Base-by-base conservation (phyloP, 139 green algal species). In the Auxenochlorella pyrenoidosa region DNA sequence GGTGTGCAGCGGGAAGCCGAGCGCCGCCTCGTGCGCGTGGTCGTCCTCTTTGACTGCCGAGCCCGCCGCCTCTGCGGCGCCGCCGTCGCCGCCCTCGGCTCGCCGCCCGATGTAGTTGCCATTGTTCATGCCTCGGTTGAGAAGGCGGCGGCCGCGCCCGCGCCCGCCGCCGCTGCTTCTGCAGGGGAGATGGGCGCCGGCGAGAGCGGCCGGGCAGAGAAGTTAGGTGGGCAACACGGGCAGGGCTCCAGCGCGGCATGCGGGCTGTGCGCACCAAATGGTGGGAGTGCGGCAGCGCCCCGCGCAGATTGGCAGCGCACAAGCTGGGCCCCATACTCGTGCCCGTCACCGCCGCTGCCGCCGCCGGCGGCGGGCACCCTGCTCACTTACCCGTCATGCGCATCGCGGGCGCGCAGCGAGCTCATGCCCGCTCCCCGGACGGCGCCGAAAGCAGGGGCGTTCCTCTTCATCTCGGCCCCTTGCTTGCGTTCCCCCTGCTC, bases 1-100 rank as follows among this genome's bases (percentile, higher is more conserved):
- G 3, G 85, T 96, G 88, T 96, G 96, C 44, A 95, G 85, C 18
- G 86, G 75, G 71, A 97, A 99, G 40, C 96, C 96, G 38, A 98
- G 88, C 32, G 79, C 47, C 15, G 84, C 92, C 79, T 98, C 95
- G 72, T 97, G 82, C 0, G 58, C 82, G 60, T 97, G 95, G 51
- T 96, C 89, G 0, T 92, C 89, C 8, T 92, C 85, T 26, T 83
- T 58, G 8, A 28, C 21, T 28, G 72, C 44, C 22, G n/a, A 24
- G 15, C 54, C 68, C 22, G 47, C 43, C 47, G 30, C 82, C 47
- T 32, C 47, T 32, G 70, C 51, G 24, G 36, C 34, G 59, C 30
- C 59, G 32, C 58, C 59, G 19, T 15, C 38, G 63, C 30, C 59
- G 24, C 41, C 47, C 41, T 88, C 77, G 26, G 76, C 24, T 19